Evolutionary conservation across 768 basidiomycete species (phyloP).

Genomic region (Naematelia encephala): DNA sequence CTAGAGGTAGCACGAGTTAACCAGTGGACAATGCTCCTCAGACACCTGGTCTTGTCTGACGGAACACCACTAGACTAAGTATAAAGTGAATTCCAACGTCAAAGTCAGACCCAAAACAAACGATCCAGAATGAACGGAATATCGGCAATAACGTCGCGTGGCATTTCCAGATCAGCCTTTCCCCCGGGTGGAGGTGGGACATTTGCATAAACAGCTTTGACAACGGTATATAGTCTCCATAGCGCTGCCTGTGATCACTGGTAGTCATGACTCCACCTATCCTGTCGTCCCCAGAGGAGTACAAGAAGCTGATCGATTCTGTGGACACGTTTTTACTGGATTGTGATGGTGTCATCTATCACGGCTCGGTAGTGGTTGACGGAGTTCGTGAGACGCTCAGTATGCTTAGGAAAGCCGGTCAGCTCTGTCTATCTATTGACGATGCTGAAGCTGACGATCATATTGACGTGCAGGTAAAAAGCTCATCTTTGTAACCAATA

Average conservation of each 20-base stretch:
- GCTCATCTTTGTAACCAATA: slow-evolving; percentile 93
- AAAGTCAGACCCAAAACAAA: too few species aligned
- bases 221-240: background rate
- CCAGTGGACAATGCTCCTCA: background rate
- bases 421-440: slow-evolving; percentile 38
- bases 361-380: slow-evolving; percentile 72
- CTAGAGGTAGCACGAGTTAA: background rate
- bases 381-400: slow-evolving; percentile 72
- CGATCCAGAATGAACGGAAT: slow-evolving; percentile 4
- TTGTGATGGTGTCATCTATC: slow-evolving; percentile 94
- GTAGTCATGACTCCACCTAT: slow-evolving; percentile 17
- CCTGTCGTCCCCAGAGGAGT: slow-evolving; percentile 45
- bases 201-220: background rate
- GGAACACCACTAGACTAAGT: too few species aligned
- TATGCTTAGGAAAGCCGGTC: slow-evolving; percentile 68
- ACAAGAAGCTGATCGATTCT: slow-evolving; percentile 55
- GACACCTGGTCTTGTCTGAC: background rate
- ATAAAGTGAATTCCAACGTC: background rate
- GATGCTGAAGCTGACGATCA: background rate
- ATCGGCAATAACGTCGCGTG: slow-evolving; percentile 12
- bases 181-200: slow-evolving; percentile 12
- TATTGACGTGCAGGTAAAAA: slow-evolving; percentile 61
- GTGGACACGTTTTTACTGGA: slow-evolving; percentile 96
- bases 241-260: background rate
- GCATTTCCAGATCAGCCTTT: background rate